These are phyloP conservation scores for Rhizomucor miehei DNA, from an alignment of 371 early-diverging fungal genomes.

Conservation along the genomic window DNA sequence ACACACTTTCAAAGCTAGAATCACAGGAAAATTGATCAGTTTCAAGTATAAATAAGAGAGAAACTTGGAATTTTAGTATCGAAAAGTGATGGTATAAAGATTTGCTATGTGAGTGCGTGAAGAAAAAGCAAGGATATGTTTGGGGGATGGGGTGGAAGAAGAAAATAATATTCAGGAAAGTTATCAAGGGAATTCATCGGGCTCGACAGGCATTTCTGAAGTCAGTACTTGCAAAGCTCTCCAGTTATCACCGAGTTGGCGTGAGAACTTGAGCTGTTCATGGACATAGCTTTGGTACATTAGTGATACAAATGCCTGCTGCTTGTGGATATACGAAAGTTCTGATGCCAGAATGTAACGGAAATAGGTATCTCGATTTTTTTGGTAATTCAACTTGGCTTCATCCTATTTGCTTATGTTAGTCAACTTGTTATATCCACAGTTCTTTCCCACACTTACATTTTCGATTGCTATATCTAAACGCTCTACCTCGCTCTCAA, in stretches of 20 bases:
- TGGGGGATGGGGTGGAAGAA: too few relatives aligned
- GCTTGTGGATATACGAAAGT: slow-evolving; percentile 38
- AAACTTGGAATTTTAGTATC: too few relatives aligned
- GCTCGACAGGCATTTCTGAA: slow-evolving; percentile 18
- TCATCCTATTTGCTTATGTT: slow-evolving; percentile 12
- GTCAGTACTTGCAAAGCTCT: slow-evolving; percentile 38
- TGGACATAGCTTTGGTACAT: slow-evolving; percentile 64
- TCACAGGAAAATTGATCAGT: too few relatives aligned
- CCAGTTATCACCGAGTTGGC: slow-evolving; percentile 59
- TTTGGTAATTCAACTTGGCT: slow-evolving; percentile 20
- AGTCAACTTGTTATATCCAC: slow-evolving; percentile 3
- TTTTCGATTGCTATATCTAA: slow-evolving; percentile 7
- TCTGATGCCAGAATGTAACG: slow-evolving; percentile 32
- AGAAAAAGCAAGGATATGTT: background rate
- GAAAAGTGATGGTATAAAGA: too few relatives aligned
- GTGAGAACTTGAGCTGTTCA: slow-evolving; percentile 53
- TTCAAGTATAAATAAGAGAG: too few relatives aligned
- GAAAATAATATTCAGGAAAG: background rate
- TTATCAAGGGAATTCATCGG: slow-evolving; percentile 14
- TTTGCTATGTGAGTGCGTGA: slow-evolving; percentile 1
- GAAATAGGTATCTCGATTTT: slow-evolving; percentile 33
- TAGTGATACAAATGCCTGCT: slow-evolving; percentile 42
- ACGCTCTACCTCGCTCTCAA: slow-evolving; percentile 14
- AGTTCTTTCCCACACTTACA: background rate
- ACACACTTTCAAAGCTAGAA: too few relatives aligned